A percentile compares a stretch with the other conserved stretches of the same genome.
phyloP scores from a whole-genome alignment of 169 alveolate species.

The Plasmodium relictum region DNA sequence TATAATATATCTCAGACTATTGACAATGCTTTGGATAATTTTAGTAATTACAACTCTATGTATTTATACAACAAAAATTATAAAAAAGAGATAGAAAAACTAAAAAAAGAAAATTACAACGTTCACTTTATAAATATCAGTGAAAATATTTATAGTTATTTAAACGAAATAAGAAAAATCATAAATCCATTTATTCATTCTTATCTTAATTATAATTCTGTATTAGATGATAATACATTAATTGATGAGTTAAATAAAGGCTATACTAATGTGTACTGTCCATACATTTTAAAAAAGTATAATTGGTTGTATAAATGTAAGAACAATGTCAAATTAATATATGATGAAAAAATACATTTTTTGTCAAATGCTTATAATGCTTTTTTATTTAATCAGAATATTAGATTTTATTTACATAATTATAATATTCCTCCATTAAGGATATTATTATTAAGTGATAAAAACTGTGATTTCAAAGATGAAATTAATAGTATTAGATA shows the following conservation, averaged over 20 bases:
- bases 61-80: constrained; percentile 29
- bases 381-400: constrained; percentile 27
- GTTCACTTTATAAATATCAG: constrained; percentile 4
- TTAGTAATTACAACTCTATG: background rate
- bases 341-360: constrained; percentile 38
- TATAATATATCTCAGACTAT: background rate
- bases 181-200: constrained; percentile 45
- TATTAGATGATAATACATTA: constrained; percentile 8
- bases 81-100: constrained; percentile 4
- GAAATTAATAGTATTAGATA: constrained; percentile 22
- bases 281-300: constrained; percentile 45
- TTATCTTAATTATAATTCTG: constrained; percentile 27
- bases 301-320: constrained; percentile 62
- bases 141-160: constrained; percentile 1
- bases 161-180: constrained; percentile 33
- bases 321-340: constrained; percentile 20
- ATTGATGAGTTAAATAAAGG: constrained; percentile 9
- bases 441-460: constrained; percentile 34
- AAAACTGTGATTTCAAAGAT: constrained; percentile 29
- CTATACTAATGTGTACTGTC: constrained; percentile 57
- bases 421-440: constrained; percentile 58
- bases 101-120: constrained; percentile 19
- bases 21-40: background rate
- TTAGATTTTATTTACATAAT: background rate
- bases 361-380: constrained; percentile 49